phyloP scores from a whole-genome alignment of 148 eudicot species.

The Arctostaphylos glauca region DNA sequence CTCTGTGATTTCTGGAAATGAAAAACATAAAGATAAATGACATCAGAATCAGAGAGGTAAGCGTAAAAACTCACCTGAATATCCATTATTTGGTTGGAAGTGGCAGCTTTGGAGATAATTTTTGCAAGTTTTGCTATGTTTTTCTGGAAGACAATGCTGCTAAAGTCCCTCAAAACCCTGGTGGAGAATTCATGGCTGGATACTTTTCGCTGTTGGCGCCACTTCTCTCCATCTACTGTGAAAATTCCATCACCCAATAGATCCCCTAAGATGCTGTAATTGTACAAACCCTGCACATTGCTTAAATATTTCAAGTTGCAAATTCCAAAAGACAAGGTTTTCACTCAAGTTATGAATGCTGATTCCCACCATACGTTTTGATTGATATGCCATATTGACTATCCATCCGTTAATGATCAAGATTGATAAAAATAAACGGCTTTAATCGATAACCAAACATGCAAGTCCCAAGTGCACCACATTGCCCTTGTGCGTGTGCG shows the following conservation, averaged over 20 bases:
- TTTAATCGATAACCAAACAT: too few species aligned
- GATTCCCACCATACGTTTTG: not conserved
- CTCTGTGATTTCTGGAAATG: not conserved
- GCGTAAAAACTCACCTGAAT: slow-evolving; percentile 50
- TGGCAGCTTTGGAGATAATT: slow-evolving; percentile 50
- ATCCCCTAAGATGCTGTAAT: slow-evolving; percentile 38
- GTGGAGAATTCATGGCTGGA: slow-evolving; percentile 73
- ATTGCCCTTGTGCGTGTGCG: too few species aligned
- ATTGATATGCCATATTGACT: too few species aligned
- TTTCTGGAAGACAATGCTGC: slow-evolving; percentile 46
- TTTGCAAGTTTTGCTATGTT: slow-evolving; percentile 56
- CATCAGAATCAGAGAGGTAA: not conserved
- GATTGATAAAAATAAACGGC: too few species aligned
- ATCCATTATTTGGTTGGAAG: slow-evolving; percentile 38
- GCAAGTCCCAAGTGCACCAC: too few species aligned
- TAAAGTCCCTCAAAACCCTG: slow-evolving; percentile 58
- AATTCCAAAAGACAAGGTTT: not conserved
- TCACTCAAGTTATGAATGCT: not conserved
- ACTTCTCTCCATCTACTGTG: slow-evolving; percentile 69
- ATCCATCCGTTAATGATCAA: too few species aligned
- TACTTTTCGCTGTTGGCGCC: slow-evolving; percentile 71
- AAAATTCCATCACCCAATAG: slow-evolving; percentile 80
- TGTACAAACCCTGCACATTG: slow-evolving; percentile 48
- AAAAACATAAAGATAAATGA: not conserved
- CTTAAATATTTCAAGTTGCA: not conserved